These are phyloP conservation scores for Suillus paluster DNA, from an alignment of 768 basidiomycete genomes.

Conservation along the genomic window DNA sequence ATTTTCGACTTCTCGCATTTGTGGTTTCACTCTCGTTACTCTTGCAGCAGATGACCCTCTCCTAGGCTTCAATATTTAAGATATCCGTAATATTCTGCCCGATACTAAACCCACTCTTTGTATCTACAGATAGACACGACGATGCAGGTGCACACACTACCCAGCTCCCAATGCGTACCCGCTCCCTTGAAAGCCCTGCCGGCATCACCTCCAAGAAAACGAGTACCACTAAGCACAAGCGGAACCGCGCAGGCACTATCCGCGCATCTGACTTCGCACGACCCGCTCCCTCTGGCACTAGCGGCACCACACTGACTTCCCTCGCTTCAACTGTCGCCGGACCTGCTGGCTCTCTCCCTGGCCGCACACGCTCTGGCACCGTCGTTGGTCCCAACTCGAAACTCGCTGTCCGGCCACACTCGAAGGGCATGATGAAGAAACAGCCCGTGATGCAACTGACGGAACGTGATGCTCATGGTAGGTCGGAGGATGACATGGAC, in stretches of 20 bases:
- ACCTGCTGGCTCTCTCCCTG: conserved; percentile 12
- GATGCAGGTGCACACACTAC: conserved; percentile 11
- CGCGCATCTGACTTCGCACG: conserved; percentile 50
- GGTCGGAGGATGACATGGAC: conserved; percentile 29
- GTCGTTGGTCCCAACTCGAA: conserved; percentile 39
- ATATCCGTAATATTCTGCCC: neutral
- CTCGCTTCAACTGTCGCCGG: neutral
- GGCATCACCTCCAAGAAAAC: conserved; percentile 4
- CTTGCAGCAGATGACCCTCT: conserved; percentile 16
- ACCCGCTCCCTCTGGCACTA: conserved; percentile 11
- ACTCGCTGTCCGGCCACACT: conserved; percentile 16
- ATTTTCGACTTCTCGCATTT: neutral
- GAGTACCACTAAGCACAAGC: conserved; percentile 25
- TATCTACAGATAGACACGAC: conserved; percentile 11
- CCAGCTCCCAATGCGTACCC: conserved; percentile 19
- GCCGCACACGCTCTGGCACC: conserved; percentile 55
- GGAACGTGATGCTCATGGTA: conserved; percentile 8
- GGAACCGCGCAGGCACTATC: conserved; percentile 55
- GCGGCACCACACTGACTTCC: conserved; percentile 11
- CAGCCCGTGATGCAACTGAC: neutral
- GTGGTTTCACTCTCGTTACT: conserved; percentile 4
- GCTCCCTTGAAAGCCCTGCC: conserved; percentile 25
- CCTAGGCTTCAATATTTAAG: neutral
- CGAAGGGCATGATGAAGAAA: neutral
- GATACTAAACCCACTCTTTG: neutral